Percentiles rank a stretch among this genome's conserved stretches.
These are phyloP conservation scores for Neckera pumila DNA, from an alignment of 225 moss, liverwort and hornwort species.

Conservation along the genomic window DNA sequence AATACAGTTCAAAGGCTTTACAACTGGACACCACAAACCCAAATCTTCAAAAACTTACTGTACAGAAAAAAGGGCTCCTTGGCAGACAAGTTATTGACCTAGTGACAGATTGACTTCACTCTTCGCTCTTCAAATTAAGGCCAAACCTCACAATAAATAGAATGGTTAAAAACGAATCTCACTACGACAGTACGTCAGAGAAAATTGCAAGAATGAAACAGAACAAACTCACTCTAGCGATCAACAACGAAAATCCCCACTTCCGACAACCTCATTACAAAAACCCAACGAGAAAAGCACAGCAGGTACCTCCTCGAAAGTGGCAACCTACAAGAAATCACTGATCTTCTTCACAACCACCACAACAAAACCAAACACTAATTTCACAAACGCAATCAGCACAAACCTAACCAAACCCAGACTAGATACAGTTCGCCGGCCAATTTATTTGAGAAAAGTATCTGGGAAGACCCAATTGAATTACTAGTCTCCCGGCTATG, in stretches of 20 bases:
- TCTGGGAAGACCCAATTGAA: background rate
- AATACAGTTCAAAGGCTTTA: background rate
- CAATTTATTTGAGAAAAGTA: background rate
- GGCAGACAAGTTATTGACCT: background rate
- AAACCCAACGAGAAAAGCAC: background rate
- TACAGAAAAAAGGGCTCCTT: background rate
- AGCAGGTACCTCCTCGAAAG: background rate
- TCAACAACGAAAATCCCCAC: background rate
- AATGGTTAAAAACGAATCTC: background rate
- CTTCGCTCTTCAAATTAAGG: background rate
- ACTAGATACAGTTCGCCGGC: background rate
- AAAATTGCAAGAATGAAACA: background rate
- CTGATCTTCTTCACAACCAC: background rate
- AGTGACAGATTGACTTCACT: background rate
- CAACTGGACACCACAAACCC: background rate
- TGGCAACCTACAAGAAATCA: background rate
- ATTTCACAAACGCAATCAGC: background rate
- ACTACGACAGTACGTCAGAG: background rate
- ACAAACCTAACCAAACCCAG: background rate
- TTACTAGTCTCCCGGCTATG: background rate
- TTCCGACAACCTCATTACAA: background rate
- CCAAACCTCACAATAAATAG: background rate
- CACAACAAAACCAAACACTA: background rate
- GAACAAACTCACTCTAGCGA: background rate
- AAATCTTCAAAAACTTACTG: background rate